Evolutionary conservation across 2,329 filamentous ascomycete species (phyloP), one percentile per base, ranked within the genome.

Genomic region (Alternaria conjuncta): DNA sequence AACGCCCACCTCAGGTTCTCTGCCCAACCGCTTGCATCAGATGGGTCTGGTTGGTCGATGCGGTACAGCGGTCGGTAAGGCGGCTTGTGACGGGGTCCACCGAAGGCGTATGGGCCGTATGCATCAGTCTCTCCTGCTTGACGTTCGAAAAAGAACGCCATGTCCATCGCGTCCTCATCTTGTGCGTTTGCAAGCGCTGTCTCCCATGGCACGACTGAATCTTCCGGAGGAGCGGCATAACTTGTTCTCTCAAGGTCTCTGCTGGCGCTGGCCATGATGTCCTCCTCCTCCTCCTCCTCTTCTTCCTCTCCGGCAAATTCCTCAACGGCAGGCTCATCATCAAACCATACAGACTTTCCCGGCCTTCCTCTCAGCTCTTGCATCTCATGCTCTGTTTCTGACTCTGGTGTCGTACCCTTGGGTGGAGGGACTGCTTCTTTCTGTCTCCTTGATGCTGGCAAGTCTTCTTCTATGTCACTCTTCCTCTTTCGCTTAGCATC

Each of bases 1-100:
- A 53, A 60, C 0, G 67, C 67, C 70, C 71, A 75, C 9, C 71
- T 59, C 12, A 75, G 26, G 20, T 75, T 74, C 57, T 75, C 73
- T 2, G 72, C 71, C 70, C 72, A 77, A 13, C 50, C 62, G 41
- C 69, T 69, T 15, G 64, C 30, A 23, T 75, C 73, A 26, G 55
- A 54, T 43, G 46, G 36, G 21, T 67, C 20, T 25, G 67, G 70
- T 6, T 54, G 56, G 3, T 36, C 25, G 32, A 74, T 60, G 18
- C 59, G 59, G 20, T 67, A 50, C 2, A 74, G 69, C 20, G 51
- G 26, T 20, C 71, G 72, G 56, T 66, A 76, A 11, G 70, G 72
- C 5, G 67, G 53, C 1, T 20, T 28, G 5, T 45, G 30, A 5
- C 73, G 69, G 7, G 70, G 72, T 9, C 71, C 70, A 9, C 53